These are phyloP conservation scores for Nadsonia fulvescens DNA, from an alignment of 805 yeast species.

Conservation along the genomic window DNA sequence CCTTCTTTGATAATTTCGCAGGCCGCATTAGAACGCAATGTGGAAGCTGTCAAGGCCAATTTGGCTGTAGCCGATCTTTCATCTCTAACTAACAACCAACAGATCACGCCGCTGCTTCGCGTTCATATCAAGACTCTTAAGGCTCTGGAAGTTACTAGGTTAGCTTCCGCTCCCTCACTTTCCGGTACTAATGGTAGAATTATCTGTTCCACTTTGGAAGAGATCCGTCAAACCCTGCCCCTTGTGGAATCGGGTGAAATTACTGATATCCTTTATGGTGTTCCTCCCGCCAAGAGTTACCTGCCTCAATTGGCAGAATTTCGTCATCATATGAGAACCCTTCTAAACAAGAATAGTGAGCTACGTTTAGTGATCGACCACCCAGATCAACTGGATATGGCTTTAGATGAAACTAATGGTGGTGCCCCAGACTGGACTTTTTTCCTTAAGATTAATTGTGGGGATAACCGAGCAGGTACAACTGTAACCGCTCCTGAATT, in stretches of 20 bases:
- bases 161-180: constrained; percentile 8
- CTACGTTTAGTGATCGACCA: constrained; percentile 43
- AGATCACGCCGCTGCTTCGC: constrained; percentile 21
- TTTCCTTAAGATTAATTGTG: constrained; percentile 53
- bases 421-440: too few relatives aligned
- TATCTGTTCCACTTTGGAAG: constrained; percentile 52
- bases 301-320: constrained; percentile 28
- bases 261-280: constrained; percentile 36
- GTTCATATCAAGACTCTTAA: constrained; percentile 69
- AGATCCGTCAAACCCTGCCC: constrained; percentile 36
- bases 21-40: constrained; percentile 3
- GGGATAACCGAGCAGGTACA: constrained; percentile 54
- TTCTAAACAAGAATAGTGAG: constrained; percentile 17
- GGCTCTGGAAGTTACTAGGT: constrained; percentile 36
- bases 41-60: constrained; percentile 3
- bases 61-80: constrained; percentile 4
- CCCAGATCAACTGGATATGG: constrained; percentile 32
- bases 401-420: constrained; percentile 23
- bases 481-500: constrained; percentile 20
- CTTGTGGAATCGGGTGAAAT: constrained; percentile 23
- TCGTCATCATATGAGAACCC: constrained; percentile 21
- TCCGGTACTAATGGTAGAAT: constrained; percentile 18
- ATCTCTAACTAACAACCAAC: constrained; percentile 5
- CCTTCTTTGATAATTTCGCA: too few relatives aligned
- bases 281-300: constrained; percentile 37